Base-by-base conservation (phyloP, 2,329 filamentous ascomycete species). In the Ophiostoma quercus region DNA sequence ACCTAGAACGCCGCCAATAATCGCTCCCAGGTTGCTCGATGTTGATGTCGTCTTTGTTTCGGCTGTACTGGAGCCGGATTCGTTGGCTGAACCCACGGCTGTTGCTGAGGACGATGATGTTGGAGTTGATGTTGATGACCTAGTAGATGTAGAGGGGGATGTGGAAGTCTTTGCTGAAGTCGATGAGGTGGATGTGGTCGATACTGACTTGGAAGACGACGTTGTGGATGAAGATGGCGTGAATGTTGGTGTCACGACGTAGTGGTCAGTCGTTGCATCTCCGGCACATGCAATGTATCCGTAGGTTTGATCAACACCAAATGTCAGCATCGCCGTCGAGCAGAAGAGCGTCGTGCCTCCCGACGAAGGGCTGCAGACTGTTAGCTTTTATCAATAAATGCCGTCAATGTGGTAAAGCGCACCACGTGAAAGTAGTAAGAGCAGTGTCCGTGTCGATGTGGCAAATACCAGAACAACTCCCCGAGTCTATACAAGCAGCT, bases 351-450 rank as follows among this genome's bases (percentile, higher is more conserved):
- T 65, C 32, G 37, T 12, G 19, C 32, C 6, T 32, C 62, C 62
- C n/a, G 32, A 39, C 8, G 32, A 39, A n/a, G 62, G 32, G 12
- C 62, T 39, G 9, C 29, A 14, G 16, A 19, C 14, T 19, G 62
- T 39, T 34, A 65, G 62, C 34, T n/a, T n/a, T 19, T 19, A 25
- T 57, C 9, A n/a, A 7, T 25, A 19, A 6, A 19, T 47, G 4
- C 5, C 16, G 14, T 7, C 16, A 47, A 47, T 5, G 16, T 16
- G 2, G 14, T 47, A 62, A 9, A 8, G 34, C 60, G 16, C 0
- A n/a, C 62, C 34, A 41, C 5, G 32, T 65, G n/a, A 65, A 65
- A 3, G 62, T 65, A 19, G 62, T 65, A n/a, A 65, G 62, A 12
- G 16, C 60, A 34, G 62, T 65, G 9, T 65, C 32, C 11, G 62